Conservation (phyloP, 768 basidiomycete genomes). For the Gloeopeniophorella convolvens region DNA sequence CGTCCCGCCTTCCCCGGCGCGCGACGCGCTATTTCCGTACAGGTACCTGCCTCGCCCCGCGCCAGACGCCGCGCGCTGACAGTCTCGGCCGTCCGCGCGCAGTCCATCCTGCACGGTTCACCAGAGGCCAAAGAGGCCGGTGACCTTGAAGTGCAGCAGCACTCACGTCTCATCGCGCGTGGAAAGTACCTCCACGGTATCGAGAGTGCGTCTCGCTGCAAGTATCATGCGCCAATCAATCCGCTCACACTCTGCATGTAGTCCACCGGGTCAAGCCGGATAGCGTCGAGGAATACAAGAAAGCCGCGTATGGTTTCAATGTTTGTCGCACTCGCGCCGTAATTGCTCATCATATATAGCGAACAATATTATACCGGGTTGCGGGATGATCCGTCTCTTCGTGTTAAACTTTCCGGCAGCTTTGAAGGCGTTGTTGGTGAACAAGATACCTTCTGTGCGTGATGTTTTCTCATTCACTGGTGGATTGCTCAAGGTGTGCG, state of each 20-base stretch:
- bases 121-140: conserved; percentile 82
- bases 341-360: conserved; percentile 33
- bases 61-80: conserved; percentile 21
- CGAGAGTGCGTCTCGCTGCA: conserved; percentile 51
- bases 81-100: conserved; percentile 22
- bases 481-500: conserved; percentile 2
- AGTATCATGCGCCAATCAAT: background rate
- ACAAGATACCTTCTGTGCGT: conserved; percentile 73
- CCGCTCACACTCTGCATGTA: conserved; percentile 30
- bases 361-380: conserved; percentile 82
- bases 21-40: conserved; percentile 27
- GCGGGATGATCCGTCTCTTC: conserved; percentile 61
- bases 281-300: conserved; percentile 75
- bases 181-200: conserved; percentile 93
- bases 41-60: conserved; percentile 25
- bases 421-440: conserved; percentile 92
- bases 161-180: conserved; percentile 82
- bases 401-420: conserved; percentile 86
- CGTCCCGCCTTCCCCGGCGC: conserved; percentile 16
- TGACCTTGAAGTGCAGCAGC: conserved; percentile 68
- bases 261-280: conserved; percentile 85
- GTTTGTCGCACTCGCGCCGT: background rate
- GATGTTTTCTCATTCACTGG: background rate
- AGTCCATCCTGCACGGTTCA: conserved; percentile 92
- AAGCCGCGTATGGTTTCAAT: conserved; percentile 61